Conservation (phyloP, 2,329 filamentous ascomycete genomes). For the Chrysoporthe austroafricana region DNA sequence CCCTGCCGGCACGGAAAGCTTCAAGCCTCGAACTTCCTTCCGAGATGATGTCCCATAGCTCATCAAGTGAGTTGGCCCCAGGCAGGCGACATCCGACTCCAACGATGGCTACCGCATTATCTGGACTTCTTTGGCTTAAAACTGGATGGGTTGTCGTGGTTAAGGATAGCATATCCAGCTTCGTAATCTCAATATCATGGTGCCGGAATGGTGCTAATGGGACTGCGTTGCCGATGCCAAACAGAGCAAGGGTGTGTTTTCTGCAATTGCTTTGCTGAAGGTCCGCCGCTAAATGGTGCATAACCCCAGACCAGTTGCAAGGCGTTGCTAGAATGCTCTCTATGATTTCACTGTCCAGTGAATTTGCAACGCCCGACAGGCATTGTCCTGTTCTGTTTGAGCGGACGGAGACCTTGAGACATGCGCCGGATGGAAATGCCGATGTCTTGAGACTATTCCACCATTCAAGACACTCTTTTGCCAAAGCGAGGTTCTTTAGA, state of each 20-base stretch:
- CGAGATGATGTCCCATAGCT: not conserved
- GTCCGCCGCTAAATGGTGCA: not conserved
- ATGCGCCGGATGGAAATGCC: not conserved
- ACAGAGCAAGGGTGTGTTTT: not conserved
- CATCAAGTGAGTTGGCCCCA: not conserved
- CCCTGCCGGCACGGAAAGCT: not conserved
- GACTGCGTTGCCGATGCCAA: not conserved
- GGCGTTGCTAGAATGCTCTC: not conserved
- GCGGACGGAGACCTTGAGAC: not conserved
- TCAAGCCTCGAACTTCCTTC: not conserved
- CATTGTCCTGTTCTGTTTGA: not conserved
- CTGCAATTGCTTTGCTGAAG: not conserved
- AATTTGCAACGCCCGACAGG: not conserved
- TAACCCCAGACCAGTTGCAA: not conserved
- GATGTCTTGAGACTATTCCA: not conserved
- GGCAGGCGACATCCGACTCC: not conserved
- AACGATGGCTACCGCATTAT: not conserved
- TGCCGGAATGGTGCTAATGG: not conserved
- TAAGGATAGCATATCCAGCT: not conserved
- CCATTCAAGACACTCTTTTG: not conserved
- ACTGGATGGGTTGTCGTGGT: not conserved
- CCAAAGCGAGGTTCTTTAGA: not conserved
- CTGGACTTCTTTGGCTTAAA: no score
- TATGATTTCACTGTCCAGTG: not conserved
- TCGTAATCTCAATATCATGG: not conserved